These are phyloP conservation scores for Rhododendron henanense DNA, from an alignment of 148 eudicot genomes.

Conservation along the genomic window DNA sequence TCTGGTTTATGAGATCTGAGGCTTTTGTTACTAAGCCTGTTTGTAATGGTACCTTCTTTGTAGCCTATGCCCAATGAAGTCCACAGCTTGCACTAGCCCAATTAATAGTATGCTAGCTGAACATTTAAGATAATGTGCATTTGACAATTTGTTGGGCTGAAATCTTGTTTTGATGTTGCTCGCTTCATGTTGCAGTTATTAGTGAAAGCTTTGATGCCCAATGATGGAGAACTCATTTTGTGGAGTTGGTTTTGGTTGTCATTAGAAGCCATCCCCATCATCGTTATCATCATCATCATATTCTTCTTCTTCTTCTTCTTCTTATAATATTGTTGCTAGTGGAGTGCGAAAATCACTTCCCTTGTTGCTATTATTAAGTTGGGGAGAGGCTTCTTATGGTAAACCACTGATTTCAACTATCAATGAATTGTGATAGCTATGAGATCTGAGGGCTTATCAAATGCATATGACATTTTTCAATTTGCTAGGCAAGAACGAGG, in stretches of 20 bases:
- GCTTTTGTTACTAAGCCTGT: background rate
- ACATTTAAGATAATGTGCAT: background rate
- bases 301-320: background rate
- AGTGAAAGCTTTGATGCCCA: background rate
- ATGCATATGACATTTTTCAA: background rate
- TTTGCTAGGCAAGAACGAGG: background rate
- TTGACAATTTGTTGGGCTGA: background rate
- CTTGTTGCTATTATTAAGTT: background rate
- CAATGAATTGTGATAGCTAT: slow-evolving; percentile 8
- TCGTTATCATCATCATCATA: background rate
- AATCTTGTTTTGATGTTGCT: background rate
- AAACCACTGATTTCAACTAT: background rate
- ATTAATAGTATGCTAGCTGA: background rate
- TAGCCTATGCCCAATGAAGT: background rate
- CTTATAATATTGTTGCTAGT: no score
- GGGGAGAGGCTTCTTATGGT: background rate
- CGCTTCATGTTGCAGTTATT: background rate
- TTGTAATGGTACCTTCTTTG: background rate
- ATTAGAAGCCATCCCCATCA: background rate
- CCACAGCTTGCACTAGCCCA: background rate
- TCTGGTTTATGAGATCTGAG: background rate
- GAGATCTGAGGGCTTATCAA: slow-evolving; percentile 11
- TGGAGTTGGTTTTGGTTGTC: background rate
- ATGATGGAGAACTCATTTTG: slow-evolving; percentile 1
- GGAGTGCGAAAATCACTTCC: no score